Percentiles rank a stretch among this genome's conserved stretches.
These are phyloP conservation scores for Draba incana DNA, from an alignment of 345 rosid genomes.

Conservation along the genomic window DNA sequence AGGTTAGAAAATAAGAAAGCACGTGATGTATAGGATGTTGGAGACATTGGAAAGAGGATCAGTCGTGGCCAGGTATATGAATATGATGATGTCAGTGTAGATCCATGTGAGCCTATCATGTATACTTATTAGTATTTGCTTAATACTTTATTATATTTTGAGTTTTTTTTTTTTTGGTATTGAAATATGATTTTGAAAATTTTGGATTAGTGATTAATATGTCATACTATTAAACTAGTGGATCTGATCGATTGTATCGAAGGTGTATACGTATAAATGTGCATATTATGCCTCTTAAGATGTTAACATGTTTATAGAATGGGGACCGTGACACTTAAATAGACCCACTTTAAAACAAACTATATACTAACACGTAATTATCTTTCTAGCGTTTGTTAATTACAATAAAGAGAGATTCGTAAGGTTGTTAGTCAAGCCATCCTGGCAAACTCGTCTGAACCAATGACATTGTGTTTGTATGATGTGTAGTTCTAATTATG, in stretches of 20 bases:
- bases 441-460: conserved; percentile 34
- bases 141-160: background rate
- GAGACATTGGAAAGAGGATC: conserved; percentile 43
- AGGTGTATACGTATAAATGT: background rate
- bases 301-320: conserved; percentile 42
- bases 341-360: conserved; percentile 18
- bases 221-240: too few species aligned
- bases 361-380: background rate
- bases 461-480: conserved; percentile 12
- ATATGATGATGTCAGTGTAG: conserved; percentile 43
- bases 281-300: conserved; percentile 34
- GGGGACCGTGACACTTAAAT: conserved; percentile 39
- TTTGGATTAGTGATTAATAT: too few species aligned
- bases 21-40: conserved; percentile 45
- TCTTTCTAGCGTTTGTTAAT: conserved; percentile 27
- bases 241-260: background rate
- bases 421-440: conserved; percentile 18
- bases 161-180: background rate
- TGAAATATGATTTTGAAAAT: background rate
- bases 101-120: conserved; percentile 44
- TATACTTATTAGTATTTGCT: conserved; percentile 21
- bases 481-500: background rate
- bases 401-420: conserved; percentile 11
- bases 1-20: conserved; percentile 2
- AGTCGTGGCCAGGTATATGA: conserved; percentile 42